A percentile compares a stretch with the other conserved stretches of the same genome.
These are phyloP conservation scores for Suillus subalutaceus DNA, from an alignment of 768 basidiomycete genomes.

Conservation along the genomic window DNA sequence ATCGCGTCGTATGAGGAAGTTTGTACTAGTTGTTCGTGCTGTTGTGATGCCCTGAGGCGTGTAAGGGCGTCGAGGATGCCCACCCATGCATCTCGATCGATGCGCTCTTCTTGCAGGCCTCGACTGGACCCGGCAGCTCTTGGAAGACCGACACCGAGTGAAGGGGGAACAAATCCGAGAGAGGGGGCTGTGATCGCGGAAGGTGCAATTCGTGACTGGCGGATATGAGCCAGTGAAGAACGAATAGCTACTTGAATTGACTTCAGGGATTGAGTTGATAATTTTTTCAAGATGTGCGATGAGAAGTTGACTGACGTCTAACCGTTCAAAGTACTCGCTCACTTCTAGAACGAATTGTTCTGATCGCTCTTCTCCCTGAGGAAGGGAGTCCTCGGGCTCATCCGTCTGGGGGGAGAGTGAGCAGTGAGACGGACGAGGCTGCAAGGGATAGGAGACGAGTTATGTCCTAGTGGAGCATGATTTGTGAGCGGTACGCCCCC, in stretches of 20 bases:
- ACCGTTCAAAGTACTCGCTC: constrained; percentile 82
- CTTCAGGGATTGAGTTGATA: constrained; percentile 36
- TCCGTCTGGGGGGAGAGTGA: constrained; percentile 88
- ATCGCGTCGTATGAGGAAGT: no score
- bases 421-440: constrained; percentile 75
- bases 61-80: constrained; percentile 70
- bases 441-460: constrained; percentile 74
- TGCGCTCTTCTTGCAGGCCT: constrained; percentile 77
- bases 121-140: constrained; percentile 42
- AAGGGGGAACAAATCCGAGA: constrained; percentile 72
- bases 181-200: constrained; percentile 86
- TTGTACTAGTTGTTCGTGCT: constrained; percentile 21
- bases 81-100: constrained; percentile 79
- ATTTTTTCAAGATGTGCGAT: background rate
- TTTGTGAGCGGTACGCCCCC: background rate
- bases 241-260: constrained; percentile 77
- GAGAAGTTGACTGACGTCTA: constrained; percentile 59
- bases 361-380: constrained; percentile 81
- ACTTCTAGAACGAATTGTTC: constrained; percentile 86
- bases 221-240: constrained; percentile 79
- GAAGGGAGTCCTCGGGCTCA: constrained; percentile 62
- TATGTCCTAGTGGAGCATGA: constrained; percentile 58
- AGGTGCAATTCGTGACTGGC: constrained; percentile 80
- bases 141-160: constrained; percentile 78
- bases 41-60: constrained; percentile 55